Conservation (phyloP, 345 rosid species). For the Salix exigua region DNA sequence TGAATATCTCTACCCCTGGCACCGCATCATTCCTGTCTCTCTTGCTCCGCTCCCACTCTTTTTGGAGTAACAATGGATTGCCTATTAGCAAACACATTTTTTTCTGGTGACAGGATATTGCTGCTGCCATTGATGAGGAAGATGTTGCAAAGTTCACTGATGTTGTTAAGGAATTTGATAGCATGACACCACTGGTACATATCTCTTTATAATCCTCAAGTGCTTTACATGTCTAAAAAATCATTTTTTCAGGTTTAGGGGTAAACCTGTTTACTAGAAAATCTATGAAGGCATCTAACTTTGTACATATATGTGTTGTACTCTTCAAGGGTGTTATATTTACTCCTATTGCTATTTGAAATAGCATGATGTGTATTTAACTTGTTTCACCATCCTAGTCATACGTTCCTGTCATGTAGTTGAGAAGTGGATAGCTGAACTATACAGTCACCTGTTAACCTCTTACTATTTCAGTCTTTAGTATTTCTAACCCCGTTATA, state of each 20-base stretch:
- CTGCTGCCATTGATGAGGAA: conserved; percentile 90
- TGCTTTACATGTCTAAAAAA: not conserved
- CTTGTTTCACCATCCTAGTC: not conserved
- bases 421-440: too few species aligned
- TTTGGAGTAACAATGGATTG: not conserved
- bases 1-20: not conserved
- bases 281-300: not conserved
- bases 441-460: not conserved
- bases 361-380: not conserved
- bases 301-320: not conserved
- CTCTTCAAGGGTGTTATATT: not conserved
- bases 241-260: not conserved
- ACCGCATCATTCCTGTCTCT: not conserved
- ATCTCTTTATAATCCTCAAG: not conserved
- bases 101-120: conserved; percentile 57
- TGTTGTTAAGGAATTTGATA: conserved; percentile 87
- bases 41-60: too few species aligned
- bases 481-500: not conserved
- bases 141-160: conserved; percentile 85
- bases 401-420: too few species aligned
- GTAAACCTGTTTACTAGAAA: not conserved
- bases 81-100: not conserved
- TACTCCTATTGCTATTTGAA: not conserved
- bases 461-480: not conserved
- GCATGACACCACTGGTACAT: conserved; percentile 96